phyloP scores from a whole-genome alignment of 2,329 filamentous ascomycete genomes.

The Xylariaceae sp. region DNA sequence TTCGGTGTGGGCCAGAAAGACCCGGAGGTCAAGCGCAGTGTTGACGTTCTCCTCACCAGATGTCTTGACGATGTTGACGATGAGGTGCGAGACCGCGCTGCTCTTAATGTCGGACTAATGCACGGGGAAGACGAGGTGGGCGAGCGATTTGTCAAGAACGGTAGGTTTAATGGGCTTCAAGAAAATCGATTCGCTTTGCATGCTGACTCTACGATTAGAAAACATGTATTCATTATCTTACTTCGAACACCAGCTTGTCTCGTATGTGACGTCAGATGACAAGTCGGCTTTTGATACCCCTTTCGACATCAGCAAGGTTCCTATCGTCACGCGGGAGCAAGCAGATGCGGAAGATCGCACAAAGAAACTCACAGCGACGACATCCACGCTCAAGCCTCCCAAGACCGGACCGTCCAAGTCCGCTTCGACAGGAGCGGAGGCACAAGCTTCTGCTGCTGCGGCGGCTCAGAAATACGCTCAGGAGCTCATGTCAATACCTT shows the following conservation, averaged over 20 bases:
- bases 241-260: slow-evolving; percentile 94
- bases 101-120: slow-evolving; percentile 88
- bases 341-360: slow-evolving; percentile 93
- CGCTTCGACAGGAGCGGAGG: slow-evolving; percentile 63
- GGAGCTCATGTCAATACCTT: slow-evolving; percentile 81
- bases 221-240: slow-evolving; percentile 92
- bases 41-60: slow-evolving; percentile 83
- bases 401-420: slow-evolving; percentile 72
- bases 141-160: slow-evolving; percentile 85
- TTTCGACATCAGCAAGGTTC: slow-evolving; percentile 88
- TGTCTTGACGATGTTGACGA: slow-evolving; percentile 97
- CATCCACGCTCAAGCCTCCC: slow-evolving; percentile 89
- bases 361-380: slow-evolving; percentile 91
- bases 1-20: slow-evolving; percentile 97
- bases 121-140: slow-evolving; percentile 84
- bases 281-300: slow-evolving; percentile 76
- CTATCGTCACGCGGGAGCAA: slow-evolving; percentile 91
- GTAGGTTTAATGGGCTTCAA: slow-evolving; percentile 42
- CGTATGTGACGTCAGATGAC: slow-evolving; percentile 93
- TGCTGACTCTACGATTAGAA: slow-evolving; percentile 50
- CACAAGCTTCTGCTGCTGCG: slow-evolving; percentile 68
- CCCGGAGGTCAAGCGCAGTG: slow-evolving; percentile 92
- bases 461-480: slow-evolving; percentile 84
- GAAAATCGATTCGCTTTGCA: background rate
- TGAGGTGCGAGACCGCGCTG: slow-evolving; percentile 92